Evolutionary conservation across 345 rosid species (phyloP).

Genomic region (Rhizophora apiculata): DNA sequence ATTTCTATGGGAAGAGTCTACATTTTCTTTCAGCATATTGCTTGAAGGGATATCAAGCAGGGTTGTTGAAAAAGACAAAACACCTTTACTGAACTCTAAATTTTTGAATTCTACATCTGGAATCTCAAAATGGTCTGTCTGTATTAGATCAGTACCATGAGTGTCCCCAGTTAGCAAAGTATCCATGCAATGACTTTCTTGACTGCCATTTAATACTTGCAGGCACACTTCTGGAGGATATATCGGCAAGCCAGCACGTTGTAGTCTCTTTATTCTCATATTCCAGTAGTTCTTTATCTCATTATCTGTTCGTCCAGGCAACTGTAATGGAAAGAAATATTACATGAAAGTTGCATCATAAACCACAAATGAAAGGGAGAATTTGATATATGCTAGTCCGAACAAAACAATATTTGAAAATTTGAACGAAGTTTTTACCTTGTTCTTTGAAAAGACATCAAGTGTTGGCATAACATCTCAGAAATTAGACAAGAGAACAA

Average conservation of each 20-base stretch:
- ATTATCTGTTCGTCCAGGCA: slow-evolving; percentile 25
- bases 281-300: slow-evolving; percentile 30
- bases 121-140: slow-evolving; percentile 1
- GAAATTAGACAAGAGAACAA: no score
- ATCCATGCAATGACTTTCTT: neutral
- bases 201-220: neutral
- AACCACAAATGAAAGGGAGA: neutral
- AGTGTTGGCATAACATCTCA: no score
- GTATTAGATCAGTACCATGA: neutral
- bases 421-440: no score
- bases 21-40: neutral
- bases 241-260: slow-evolving; percentile 17
- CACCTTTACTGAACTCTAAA: slow-evolving; percentile 4
- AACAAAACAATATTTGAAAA: neutral
- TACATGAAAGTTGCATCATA: neutral
- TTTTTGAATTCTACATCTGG: slow-evolving; percentile 3
- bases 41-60: neutral
- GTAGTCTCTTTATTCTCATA: slow-evolving; percentile 16
- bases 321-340: neutral
- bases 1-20: neutral
- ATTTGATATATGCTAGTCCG: neutral
- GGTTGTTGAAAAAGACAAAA: neutral
- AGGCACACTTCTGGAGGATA: slow-evolving; percentile 11
- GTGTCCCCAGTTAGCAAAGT: neutral
- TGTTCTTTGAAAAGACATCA: no score